A percentile compares a stretch with the other conserved stretches of the same genome.
These are phyloP conservation scores for Citrus glauca DNA, from an alignment of 345 rosid species.

Conservation along the genomic window DNA sequence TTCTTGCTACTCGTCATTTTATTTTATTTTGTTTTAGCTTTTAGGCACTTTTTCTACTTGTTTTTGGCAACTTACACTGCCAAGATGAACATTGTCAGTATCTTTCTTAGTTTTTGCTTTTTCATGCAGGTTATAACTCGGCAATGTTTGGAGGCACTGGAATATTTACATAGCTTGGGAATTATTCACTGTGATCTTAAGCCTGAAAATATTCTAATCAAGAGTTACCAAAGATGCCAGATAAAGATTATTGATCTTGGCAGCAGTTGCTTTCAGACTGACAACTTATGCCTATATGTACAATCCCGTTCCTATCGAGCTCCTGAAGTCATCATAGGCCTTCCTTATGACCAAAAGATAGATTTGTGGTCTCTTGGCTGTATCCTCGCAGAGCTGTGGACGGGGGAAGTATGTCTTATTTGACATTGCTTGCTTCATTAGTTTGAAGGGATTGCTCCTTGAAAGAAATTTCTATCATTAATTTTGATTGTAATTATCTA, in stretches of 20 bases:
- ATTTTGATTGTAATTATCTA: conserved; percentile 1
- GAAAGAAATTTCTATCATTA: not conserved
- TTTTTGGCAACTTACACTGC: not conserved
- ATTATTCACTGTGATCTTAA: conserved; percentile 95
- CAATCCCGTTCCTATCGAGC: conserved; percentile 98
- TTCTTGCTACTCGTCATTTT: not conserved
- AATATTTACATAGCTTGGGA: conserved; percentile 76
- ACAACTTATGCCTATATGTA: conserved; percentile 76
- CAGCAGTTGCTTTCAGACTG: conserved; percentile 88
- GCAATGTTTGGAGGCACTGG: conserved; percentile 91
- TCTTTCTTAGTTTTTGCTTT: not conserved
- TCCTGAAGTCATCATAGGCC: conserved; percentile 94
- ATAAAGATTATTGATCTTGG: conserved; percentile 96
- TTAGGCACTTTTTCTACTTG: not conserved
- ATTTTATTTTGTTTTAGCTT: not conserved
- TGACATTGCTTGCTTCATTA: not conserved
- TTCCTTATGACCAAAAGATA: conserved; percentile 82
- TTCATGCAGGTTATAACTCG: conserved; percentile 58
- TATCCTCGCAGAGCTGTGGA: conserved; percentile 84
- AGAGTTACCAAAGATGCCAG: conserved; percentile 73
- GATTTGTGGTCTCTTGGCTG: conserved; percentile 98
- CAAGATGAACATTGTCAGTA: not conserved
- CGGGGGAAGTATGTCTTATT: conserved; percentile 71
- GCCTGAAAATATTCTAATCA: conserved; percentile 88
- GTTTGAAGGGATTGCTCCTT: not conserved